Conservation (phyloP, 2,329 filamentous ascomycete species). For the Colletotrichum tamarilloi region DNA sequence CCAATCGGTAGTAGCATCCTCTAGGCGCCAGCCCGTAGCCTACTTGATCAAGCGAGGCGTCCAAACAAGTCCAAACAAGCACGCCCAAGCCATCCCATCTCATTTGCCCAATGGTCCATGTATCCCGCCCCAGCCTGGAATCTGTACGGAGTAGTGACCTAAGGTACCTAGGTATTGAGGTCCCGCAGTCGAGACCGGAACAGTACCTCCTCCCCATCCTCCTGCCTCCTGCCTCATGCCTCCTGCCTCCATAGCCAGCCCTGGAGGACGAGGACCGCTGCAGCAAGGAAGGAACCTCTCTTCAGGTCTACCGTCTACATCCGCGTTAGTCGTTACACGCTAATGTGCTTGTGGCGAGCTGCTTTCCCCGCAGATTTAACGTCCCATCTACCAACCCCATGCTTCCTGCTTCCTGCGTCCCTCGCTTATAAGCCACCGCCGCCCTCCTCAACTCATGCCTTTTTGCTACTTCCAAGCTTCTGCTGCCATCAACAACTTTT, state of each 20-base stretch:
- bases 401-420: conserved; percentile 3
- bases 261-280: not conserved
- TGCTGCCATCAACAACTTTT: not conserved
- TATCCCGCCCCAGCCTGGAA: not conserved
- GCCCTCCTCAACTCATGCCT: conserved; percentile 8
- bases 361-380: conserved; percentile 34
- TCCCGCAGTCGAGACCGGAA: not conserved
- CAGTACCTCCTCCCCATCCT: not conserved
- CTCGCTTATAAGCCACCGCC: conserved; percentile 22
- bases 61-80: conserved; percentile 24
- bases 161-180: too few relatives aligned
- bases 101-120: not conserved
- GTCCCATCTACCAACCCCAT: conserved; percentile 18
- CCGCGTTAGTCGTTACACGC: conserved; percentile 22
- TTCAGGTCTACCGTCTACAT: conserved; percentile 16
- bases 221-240: too few relatives aligned
- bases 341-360: conserved; percentile 32
- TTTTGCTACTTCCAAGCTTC: conserved; percentile 11
- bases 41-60: conserved; percentile 12
- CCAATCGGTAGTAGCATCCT: conserved; percentile 8
- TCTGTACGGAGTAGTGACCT: not conserved
- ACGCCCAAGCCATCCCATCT: conserved; percentile 20
- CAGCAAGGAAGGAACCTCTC: conserved; percentile 16
- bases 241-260: not conserved
- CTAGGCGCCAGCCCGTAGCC: conserved; percentile 8